A percentile compares a stretch with the other conserved stretches of the same genome.
Conservation (phyloP, 306 rosid species). For the Ormosia emarginata region DNA sequence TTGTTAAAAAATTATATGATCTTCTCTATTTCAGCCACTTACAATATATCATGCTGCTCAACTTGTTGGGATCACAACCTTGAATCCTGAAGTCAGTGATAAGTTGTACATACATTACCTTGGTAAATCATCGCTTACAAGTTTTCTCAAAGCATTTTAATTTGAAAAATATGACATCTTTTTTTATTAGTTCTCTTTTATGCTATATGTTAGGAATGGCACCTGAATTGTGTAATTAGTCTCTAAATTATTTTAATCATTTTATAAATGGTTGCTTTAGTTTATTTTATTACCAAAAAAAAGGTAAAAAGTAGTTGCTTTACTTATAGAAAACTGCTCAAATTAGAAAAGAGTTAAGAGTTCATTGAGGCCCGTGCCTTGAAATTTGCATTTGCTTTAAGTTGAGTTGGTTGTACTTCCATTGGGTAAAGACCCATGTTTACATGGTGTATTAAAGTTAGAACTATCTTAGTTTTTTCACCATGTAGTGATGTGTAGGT, state of each 20-base stretch:
- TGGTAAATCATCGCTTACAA: constrained; percentile 48
- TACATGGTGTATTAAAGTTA: not conserved
- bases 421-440: not conserved
- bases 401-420: not conserved
- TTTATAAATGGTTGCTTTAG: not conserved
- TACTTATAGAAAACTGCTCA: not conserved
- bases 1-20: not conserved
- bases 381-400: not conserved
- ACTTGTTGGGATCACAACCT: constrained; percentile 46
- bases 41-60: constrained; percentile 64
- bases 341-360: not conserved
- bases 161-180: not conserved
- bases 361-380: not conserved
- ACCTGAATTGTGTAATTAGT: not conserved
- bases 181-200: not conserved
- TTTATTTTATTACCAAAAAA: not conserved
- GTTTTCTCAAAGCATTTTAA: constrained; percentile 1
- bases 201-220: not conserved
- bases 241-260: not conserved
- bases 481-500: not conserved
- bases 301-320: not conserved
- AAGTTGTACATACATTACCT: constrained; percentile 75
- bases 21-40: constrained; percentile 64
- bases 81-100: constrained; percentile 41
- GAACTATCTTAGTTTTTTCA: not conserved